Conservation (phyloP, 148 eudicot species). For the Spergularia bocconei region DNA sequence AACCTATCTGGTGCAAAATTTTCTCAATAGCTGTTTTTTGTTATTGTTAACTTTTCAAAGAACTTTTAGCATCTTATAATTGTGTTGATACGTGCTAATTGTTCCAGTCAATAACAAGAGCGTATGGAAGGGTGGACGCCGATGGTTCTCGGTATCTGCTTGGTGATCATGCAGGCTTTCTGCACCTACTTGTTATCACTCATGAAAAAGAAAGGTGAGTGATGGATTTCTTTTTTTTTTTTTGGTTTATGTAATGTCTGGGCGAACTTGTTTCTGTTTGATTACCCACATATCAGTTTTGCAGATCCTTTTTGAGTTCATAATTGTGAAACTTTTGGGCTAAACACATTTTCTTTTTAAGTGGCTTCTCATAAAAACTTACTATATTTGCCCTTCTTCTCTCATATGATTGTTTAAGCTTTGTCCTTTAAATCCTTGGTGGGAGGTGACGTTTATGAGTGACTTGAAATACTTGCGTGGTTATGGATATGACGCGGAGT, state of each 20-base stretch:
- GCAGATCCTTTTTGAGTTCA: not conserved
- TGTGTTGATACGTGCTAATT: slow-evolving; percentile 14
- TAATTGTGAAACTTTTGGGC: not conserved
- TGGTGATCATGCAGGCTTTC: slow-evolving; percentile 93
- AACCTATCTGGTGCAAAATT: not conserved
- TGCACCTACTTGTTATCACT: slow-evolving; percentile 92
- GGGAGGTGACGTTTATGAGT: not conserved
- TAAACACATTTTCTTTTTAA: too few relatives aligned
- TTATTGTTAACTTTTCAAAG: not conserved
- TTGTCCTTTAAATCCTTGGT: slow-evolving; percentile 5
- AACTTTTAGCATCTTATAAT: not conserved
- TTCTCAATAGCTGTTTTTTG: not conserved
- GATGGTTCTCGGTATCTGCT: slow-evolving; percentile 96
- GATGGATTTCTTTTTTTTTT: slow-evolving; percentile 2
- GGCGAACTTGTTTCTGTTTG: not conserved
- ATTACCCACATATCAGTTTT: not conserved
- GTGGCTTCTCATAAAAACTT: too few relatives aligned
- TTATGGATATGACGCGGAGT: slow-evolving; percentile 3
- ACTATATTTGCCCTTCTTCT: not conserved
- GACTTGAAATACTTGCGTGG: not conserved
- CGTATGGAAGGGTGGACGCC: slow-evolving; percentile 97
- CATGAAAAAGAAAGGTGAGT: slow-evolving; percentile 94
- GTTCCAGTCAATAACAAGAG: slow-evolving; percentile 81
- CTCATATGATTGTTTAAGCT: not conserved
- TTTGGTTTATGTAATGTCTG: not conserved